A percentile compares a stretch with the other conserved stretches of the same genome.
Conservation (phyloP, 2,329 filamentous ascomycete species). For the Botrytis fragariae region DNA sequence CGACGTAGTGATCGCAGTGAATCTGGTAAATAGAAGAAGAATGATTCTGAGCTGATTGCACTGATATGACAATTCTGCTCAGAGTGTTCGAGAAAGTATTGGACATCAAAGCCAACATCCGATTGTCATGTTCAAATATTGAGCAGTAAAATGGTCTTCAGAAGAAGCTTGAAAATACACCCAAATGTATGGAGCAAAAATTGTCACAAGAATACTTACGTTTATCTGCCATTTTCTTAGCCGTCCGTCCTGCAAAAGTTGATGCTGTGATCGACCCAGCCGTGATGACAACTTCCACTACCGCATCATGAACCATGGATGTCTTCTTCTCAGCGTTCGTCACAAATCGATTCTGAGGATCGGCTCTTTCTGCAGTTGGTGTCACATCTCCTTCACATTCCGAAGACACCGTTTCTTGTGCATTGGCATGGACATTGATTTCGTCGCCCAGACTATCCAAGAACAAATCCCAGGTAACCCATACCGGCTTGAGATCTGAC, state of each 20-base stretch:
- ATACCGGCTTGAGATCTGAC: constrained; percentile 61
- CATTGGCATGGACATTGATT: constrained; percentile 21
- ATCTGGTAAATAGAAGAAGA: neutral
- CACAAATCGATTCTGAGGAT: constrained; percentile 24
- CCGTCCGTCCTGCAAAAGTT: constrained; percentile 17
- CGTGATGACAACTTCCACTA: constrained; percentile 66
- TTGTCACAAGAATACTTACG: constrained; percentile 4
- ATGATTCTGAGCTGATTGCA: neutral
- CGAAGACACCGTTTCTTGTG: constrained; percentile 14
- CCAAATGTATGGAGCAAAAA: neutral
- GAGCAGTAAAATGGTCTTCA: neutral
- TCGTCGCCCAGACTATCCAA: constrained; percentile 50
- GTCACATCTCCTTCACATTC: constrained; percentile 36
- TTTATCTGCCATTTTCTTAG: neutral
- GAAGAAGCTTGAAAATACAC: neutral
- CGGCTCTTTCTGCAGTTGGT: constrained; percentile 39
- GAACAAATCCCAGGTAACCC: constrained; percentile 59
- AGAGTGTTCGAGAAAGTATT: neutral
- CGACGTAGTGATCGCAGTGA: neutral
- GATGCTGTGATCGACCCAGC: constrained; percentile 31
- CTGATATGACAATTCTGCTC: neutral
- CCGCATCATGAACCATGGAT: constrained; percentile 54
- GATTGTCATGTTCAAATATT: no score
- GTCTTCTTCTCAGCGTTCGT: constrained; percentile 32
- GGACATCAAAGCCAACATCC: neutral